Evolutionary conservation across 1,284 basidiomycete genomes (phyloP).

Genomic region (Entoloma clypeatum): DNA sequence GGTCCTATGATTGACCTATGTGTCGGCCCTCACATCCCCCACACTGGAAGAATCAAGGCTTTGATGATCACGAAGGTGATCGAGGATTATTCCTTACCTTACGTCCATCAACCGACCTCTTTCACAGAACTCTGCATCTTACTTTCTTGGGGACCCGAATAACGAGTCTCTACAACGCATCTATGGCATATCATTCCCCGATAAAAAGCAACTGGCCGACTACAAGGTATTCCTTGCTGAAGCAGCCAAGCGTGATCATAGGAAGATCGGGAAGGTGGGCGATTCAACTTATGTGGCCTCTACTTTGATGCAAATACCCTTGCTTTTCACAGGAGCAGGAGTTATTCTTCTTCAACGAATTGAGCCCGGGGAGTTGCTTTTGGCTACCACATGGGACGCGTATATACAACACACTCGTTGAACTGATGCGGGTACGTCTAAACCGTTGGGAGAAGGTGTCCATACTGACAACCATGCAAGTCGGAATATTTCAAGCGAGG

Average conservation of each 20-base stretch:
- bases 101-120: constrained; percentile 3
- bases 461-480: constrained; percentile 30
- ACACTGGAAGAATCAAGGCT: constrained; percentile 97
- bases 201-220: constrained; percentile 92
- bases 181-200: constrained; percentile 99
- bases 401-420: constrained; percentile 93
- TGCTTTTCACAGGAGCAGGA: constrained; percentile 74
- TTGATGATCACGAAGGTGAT: constrained; percentile 89
- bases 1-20: constrained; percentile 99
- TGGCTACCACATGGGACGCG: constrained; percentile 96
- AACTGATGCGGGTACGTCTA: constrained; percentile 80
- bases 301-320: constrained; percentile 10
- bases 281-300: constrained; percentile 12
- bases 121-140: constrained; percentile 89
- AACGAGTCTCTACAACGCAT: constrained; percentile 97
- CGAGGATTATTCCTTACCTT: constrained; percentile 12
- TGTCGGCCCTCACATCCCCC: constrained; percentile 95
- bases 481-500: constrained; percentile 83
- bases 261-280: constrained; percentile 88
- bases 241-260: constrained; percentile 96
- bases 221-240: constrained; percentile 97
- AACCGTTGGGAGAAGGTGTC: constrained; percentile 6
- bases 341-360: constrained; percentile 97
- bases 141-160: constrained; percentile 93
- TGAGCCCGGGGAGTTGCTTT: constrained; percentile 94